Conservation (phyloP, 495 filamentous ascomycete species). For the Pyrenula aspistea region DNA sequence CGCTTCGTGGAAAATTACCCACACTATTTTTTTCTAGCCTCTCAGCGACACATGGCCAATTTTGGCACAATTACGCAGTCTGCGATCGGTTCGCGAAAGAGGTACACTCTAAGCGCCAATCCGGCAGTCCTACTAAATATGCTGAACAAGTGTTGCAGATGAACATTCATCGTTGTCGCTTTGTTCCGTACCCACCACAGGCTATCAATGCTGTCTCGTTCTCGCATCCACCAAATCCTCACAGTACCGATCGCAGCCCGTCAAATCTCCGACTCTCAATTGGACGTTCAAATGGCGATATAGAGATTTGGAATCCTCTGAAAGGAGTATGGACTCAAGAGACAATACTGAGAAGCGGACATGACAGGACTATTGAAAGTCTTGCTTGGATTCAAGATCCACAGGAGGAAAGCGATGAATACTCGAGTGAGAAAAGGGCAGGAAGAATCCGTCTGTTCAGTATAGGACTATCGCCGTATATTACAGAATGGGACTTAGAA, state of each 20-base stretch:
- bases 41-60: too few relatives aligned
- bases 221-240: constrained; percentile 60
- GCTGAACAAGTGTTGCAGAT: too few relatives aligned
- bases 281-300: constrained; percentile 87
- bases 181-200: constrained; percentile 86
- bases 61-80: too few relatives aligned
- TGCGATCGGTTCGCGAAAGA: too few relatives aligned
- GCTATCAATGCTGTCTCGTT: constrained; percentile 92
- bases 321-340: constrained; percentile 85
- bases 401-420: constrained; percentile 50
- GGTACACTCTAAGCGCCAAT: too few relatives aligned
- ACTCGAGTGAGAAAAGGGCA: constrained; percentile 42
- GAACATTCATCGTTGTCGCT: constrained; percentile 96
- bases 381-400: constrained; percentile 88
- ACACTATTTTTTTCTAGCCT: neutral
- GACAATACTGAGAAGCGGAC: constrained; percentile 69
- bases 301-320: constrained; percentile 95
- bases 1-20: neutral
- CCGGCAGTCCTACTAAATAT: too few relatives aligned
- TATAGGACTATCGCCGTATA: constrained; percentile 80
- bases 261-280: constrained; percentile 67
- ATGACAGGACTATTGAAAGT: constrained; percentile 78
- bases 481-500: constrained; percentile 91
- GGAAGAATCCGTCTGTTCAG: constrained; percentile 86
- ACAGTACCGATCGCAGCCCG: constrained; percentile 34